Evolutionary conservation across 345 rosid species (phyloP), one percentile per base, ranked within the genome.

Genomic region (Populus ilicifolia): DNA sequence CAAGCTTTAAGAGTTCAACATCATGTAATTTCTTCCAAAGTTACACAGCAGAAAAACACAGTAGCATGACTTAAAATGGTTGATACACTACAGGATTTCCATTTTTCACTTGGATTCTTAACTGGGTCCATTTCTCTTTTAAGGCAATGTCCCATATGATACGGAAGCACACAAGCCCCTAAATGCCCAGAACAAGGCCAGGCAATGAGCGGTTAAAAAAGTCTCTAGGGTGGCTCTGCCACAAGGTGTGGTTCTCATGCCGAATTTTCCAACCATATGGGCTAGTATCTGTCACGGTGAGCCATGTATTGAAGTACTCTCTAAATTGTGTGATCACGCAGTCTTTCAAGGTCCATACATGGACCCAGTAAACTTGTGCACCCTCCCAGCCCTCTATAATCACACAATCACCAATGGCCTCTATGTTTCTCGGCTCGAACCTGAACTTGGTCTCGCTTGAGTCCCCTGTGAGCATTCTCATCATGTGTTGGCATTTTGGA

Each of bases 311-410:
- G 74, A 94, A 91, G 72, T 94, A 92, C 86, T 94, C 98, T 68
- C 96, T 87, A 44, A 92, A 85, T 73, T 90, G 91, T 2, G 89
- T 88, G 30, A 94, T 87, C 16, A 89, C 39, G 39, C 92, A 90
- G 46, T 88, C 86, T 80, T 84, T 89, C 82, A 90, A 74, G 8
- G 82, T 92, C 98, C 97, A 92, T 0, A 91, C 98, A 73, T 92
- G 98, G 0, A 92, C 97, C 97, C 98, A 91, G 64, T 94, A 94
- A 44, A 83, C 93, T 3, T 83, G 75, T 20, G 90, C 88, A 41
- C 97, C 96, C 63, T 92, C 98, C 98, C 98, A 90, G 0, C 97
- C 98, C 76, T 94, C 97, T 1, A 87, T 93, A n/a, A 90, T 87
- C 84, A 92, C 94, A 27, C 84, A 89, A n/a, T 84, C 90, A 0